phyloP scores from a whole-genome alignment of 2,329 filamentous ascomycete species.

The Lasiodiplodia citricola region DNA sequence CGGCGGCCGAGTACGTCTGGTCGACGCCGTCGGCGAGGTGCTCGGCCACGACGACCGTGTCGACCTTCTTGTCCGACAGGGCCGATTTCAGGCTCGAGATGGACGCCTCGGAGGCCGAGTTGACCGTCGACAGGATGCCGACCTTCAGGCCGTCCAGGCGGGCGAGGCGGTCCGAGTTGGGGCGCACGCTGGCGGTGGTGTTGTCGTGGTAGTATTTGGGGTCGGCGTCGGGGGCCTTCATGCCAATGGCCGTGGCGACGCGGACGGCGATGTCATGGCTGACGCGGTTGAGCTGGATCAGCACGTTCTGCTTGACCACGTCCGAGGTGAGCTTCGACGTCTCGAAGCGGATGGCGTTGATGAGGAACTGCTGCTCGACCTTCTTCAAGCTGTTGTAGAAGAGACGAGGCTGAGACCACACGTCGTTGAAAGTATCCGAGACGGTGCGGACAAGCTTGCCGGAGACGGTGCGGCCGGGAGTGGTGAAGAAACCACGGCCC shows the following conservation, averaged over 20 bases:
- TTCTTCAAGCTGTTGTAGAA: conserved; percentile 73
- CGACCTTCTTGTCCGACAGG: conserved; percentile 59
- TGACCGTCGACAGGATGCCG: conserved; percentile 63
- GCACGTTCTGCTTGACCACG: conserved; percentile 67
- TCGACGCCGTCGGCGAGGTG: conserved; percentile 59
- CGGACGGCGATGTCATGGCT: conserved; percentile 70
- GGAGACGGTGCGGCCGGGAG: conserved; percentile 59
- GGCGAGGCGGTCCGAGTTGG: conserved; percentile 63
- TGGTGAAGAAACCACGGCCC: conserved; percentile 73
- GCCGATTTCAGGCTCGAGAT: conserved; percentile 60
- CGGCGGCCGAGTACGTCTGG: conserved; percentile 68
- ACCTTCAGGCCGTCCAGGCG: conserved; percentile 68
- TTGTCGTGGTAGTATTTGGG: conserved; percentile 72
- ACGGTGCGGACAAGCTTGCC: conserved; percentile 63
- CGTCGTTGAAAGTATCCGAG: conserved; percentile 71
- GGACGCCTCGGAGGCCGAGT: conserved; percentile 52
- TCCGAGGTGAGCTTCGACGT: conserved; percentile 63
- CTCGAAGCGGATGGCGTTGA: conserved; percentile 77
- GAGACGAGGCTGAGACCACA: conserved; percentile 73
- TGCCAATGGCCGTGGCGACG: conserved; percentile 66
- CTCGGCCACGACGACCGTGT: conserved; percentile 67
- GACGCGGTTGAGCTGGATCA: conserved; percentile 71
- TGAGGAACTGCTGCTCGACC: conserved; percentile 71
- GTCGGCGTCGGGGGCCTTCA: conserved; percentile 65
- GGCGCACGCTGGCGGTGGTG: conserved; percentile 65